Conservation (phyloP, 768 basidiomycete species). For the Lyophyllum decastes region DNA sequence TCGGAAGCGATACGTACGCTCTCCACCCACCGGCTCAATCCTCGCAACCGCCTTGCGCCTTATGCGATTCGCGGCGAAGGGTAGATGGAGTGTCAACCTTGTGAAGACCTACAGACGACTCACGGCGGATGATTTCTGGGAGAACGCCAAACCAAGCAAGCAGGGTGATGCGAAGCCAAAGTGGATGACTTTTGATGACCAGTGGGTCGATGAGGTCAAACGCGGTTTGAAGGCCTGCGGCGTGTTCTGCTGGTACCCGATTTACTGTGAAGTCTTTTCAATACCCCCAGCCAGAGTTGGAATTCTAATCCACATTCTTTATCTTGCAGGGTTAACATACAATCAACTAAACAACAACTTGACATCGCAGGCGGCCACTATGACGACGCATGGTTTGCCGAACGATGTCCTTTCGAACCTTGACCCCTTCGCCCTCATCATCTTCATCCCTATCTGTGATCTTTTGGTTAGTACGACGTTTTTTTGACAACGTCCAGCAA, state of each 20-base stretch:
- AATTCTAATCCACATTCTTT: too few species aligned
- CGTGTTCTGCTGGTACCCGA: conserved; percentile 63
- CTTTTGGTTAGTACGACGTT: conserved; percentile 34
- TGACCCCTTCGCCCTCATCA: conserved; percentile 75
- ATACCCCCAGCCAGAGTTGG: too few species aligned
- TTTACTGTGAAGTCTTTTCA: conserved; percentile 52
- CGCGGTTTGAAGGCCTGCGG: conserved; percentile 74
- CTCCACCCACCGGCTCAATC: conserved; percentile 67
- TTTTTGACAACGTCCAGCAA: too few species aligned
- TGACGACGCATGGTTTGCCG: conserved; percentile 68
- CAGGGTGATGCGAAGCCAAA: conserved; percentile 45
- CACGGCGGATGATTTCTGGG: conserved; percentile 68
- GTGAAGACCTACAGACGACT: conserved; percentile 48
- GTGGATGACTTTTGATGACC: conserved; percentile 81
- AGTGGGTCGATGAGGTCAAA: conserved; percentile 76
- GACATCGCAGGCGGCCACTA: conserved; percentile 77
- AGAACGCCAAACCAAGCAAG: conserved; percentile 65
- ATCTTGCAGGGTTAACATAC: conserved; percentile 64
- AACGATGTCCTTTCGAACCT: conserved; percentile 81
- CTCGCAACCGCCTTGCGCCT: conserved; percentile 50
- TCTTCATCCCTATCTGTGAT: conserved; percentile 73
- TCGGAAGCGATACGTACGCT: conserved; percentile 51
- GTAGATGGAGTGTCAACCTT: conserved; percentile 59
- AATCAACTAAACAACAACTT: conserved; percentile 80
- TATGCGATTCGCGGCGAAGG: conserved; percentile 45